A percentile compares a stretch with the other conserved stretches of the same genome.
phyloP scores from a whole-genome alignment of 768 basidiomycete genomes.

The Russula vinacea region DNA sequence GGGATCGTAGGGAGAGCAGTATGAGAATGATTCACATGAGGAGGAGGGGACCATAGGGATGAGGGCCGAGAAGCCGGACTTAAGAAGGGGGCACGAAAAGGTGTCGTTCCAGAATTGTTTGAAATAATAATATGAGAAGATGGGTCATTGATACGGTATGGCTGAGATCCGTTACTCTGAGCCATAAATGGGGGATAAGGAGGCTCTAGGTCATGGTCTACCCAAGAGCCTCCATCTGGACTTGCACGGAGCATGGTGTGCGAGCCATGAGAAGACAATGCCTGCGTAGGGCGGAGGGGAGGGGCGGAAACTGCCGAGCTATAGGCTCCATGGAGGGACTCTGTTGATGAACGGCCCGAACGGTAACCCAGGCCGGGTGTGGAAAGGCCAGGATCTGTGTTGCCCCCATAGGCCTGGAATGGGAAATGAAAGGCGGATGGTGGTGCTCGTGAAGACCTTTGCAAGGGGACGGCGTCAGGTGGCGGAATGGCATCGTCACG shows the following conservation, averaged over 20 bases:
- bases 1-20: constrained; percentile 25
- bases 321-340: constrained; percentile 35
- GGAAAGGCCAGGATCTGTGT: constrained; percentile 55
- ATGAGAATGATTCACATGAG: constrained; percentile 37
- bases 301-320: constrained; percentile 21
- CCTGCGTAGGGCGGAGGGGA: constrained; percentile 31
- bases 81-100: constrained; percentile 66
- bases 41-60: constrained; percentile 62
- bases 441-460: constrained; percentile 33
- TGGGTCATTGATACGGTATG: constrained; percentile 9
- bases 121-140: neutral
- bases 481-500: constrained; percentile 29
- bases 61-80: constrained; percentile 66
- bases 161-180: constrained; percentile 13
- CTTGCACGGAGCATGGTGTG: constrained; percentile 31
- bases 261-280: constrained; percentile 32
- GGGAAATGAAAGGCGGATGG: constrained; percentile 47
- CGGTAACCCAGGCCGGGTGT: constrained; percentile 38
- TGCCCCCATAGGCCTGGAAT: constrained; percentile 62
- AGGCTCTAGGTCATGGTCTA: constrained; percentile 21
- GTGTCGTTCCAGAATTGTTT: neutral
- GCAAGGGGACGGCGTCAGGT: constrained; percentile 12
- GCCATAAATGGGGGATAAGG: constrained; percentile 28
- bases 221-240: constrained; percentile 30
- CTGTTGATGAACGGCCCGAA: constrained; percentile 44